Evolutionary conservation across 2,329 filamentous ascomycete species (phyloP).

Genomic region (Onygenales sp.): DNA sequence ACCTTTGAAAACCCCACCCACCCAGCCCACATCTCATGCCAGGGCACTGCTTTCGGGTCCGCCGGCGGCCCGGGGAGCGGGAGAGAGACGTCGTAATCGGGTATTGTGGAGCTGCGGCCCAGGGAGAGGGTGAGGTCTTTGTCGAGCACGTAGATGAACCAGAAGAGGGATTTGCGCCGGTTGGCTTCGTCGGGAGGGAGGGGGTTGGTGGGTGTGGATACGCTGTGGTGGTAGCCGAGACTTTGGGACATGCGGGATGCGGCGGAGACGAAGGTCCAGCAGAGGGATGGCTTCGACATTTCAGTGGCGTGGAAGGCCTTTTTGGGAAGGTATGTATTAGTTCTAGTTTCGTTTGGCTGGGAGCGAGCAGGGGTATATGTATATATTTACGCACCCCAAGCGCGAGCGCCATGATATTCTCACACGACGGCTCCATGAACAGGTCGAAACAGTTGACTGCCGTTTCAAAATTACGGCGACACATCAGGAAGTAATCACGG

Average conservation of each 20-base stretch:
- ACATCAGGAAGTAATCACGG: conserved; percentile 23
- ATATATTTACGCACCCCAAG: conserved; percentile 37
- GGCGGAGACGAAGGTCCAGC: conserved; percentile 53
- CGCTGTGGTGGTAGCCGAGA: conserved; percentile 49
- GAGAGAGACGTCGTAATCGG: conserved; percentile 51
- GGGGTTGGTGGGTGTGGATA: conserved; percentile 16
- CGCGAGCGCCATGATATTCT: conserved; percentile 51
- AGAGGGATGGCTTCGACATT: conserved; percentile 51
- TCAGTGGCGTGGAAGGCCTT: conserved; percentile 55
- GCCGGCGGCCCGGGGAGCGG: conserved; percentile 25
- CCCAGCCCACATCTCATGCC: conserved; percentile 40
- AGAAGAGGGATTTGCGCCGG: conserved; percentile 39
- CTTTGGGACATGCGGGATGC: conserved; percentile 54
- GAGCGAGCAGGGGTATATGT: neutral
- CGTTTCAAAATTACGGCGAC: conserved; percentile 36
- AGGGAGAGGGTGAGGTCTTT: conserved; percentile 50
- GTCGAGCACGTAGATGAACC: conserved; percentile 51
- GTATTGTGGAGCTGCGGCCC: conserved; percentile 49
- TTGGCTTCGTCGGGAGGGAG: conserved; percentile 14
- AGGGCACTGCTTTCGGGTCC: conserved; percentile 18
- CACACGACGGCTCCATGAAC: conserved; percentile 45
- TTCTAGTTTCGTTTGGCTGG: conserved; percentile 4
- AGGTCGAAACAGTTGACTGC: conserved; percentile 43
- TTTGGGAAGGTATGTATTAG: neutral
- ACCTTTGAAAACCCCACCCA: conserved; percentile 50